Evolutionary conservation across 108 stramenopile genomes (phyloP), one percentile per base, ranked within the genome.

Genomic region (Cyclostephanos tholiformis): DNA sequence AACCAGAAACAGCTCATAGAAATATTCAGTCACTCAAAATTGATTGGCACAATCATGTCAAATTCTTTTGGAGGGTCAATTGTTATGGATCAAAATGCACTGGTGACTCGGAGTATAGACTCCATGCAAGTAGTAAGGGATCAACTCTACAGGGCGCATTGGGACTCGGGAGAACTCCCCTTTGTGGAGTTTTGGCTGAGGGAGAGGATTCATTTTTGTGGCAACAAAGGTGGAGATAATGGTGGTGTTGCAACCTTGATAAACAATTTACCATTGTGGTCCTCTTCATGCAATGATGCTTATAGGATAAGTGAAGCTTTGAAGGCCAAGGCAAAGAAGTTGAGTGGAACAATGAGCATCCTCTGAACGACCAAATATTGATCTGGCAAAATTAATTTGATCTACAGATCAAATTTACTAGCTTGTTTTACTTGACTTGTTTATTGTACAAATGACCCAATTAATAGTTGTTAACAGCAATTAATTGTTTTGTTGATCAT

Each of bases 41-140:
- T 81, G 30, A 56, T 81, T 48, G 80, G 80, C 2, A 46, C 63
- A 14, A 83, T 79, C 43, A 73, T 83, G 19, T 62, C 58, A 0
- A 83, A 83, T 79, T 62, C 67, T 23, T 66, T 64, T 22, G 90
- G 84, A 25, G 94, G 94, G 0, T 67, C 65, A 0, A 92, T 92
- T 69, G 59, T 87, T 11, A 76, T 80, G 0, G 90, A 91, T 68
- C 74, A 90, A 69, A 78, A 89, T 55, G 88, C 89, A 3, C 50
- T 92, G 57, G 87, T 87, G n/a, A 76, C 80, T 14, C 92, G 94
- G 94, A 87, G 89, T 23, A 82, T 95, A 22, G 90, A 93, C 85
- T 91, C 90, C 16, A 86, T 95, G 56, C 49, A 68, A 17, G 67
- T 95, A 46, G 69, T 93, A 48, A 85, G 94, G 25, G 77, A 79